These are phyloP conservation scores for Heterobasidion irregulare DNA, from an alignment of 1,284 basidiomycete genomes.

Conservation along the genomic window DNA sequence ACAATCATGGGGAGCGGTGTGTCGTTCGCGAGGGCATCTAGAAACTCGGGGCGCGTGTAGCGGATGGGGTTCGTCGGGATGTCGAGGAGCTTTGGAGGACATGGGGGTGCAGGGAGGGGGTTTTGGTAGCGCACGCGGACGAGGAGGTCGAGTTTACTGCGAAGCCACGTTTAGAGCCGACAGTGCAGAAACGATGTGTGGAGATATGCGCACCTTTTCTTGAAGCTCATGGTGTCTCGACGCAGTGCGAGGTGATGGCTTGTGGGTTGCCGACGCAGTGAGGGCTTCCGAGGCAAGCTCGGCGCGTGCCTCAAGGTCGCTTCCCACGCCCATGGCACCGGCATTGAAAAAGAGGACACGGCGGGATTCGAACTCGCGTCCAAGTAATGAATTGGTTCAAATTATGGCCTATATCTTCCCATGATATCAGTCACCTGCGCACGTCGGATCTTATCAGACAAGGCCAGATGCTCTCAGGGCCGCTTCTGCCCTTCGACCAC, in stretches of 20 bases:
- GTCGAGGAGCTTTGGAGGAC: conserved; percentile 87
- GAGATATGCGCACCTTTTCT: conserved; percentile 10
- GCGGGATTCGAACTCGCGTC: no score
- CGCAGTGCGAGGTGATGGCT: no score
- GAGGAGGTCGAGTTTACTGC: conserved; percentile 77
- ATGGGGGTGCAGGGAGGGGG: conserved; percentile 88
- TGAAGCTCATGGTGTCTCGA: conserved; percentile 10
- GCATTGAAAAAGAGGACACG: no score
- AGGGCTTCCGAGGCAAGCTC: no score
- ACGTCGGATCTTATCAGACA: no score
- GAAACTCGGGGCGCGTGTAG: conserved; percentile 79
- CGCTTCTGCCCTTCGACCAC: not conserved
- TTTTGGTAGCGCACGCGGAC: conserved; percentile 90
- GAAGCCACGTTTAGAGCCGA: not conserved
- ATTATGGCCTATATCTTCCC: no score
- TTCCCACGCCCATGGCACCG: no score
- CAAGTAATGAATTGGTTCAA: no score
- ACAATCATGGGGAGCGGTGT: conserved; percentile 87
- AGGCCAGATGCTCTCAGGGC: no score
- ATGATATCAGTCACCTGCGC: no score
- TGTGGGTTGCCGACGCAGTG: no score
- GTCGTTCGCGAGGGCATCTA: conserved; percentile 73
- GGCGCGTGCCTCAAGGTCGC: no score
- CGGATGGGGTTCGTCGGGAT: conserved; percentile 82
- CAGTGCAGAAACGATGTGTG: not conserved